Evolutionary conservation across 2,329 filamentous ascomycete genomes (phyloP), one percentile per base, ranked within the genome.

Genomic region (Ceratocystiopsis brevicomis): DNA sequence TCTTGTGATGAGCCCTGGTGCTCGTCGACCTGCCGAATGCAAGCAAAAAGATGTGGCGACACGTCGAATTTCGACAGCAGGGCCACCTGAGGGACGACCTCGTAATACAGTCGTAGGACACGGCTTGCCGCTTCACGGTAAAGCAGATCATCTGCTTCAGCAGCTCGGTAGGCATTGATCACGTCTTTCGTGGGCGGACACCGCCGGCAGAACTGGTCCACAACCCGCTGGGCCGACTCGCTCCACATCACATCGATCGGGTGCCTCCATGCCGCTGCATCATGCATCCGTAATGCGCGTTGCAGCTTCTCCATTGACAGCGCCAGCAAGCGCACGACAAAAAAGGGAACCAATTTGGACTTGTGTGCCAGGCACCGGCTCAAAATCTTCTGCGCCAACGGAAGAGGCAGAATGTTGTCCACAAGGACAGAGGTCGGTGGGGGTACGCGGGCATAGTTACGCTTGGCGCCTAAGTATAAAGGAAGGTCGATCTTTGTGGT

Each of bases 1-100:
- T 68, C 61, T 43, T 65, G 61, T 59, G 39, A 73, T 65, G 40
- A 50, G 37, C 37, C 69, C 3, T 65, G 59, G 15, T 67, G 62
- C 14, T 68, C 59, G 38, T 80, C 73, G 11, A 84, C 59, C 32
- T 68, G 67, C 44, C 71, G 66, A 39, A 96, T 63, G 1, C 78
- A 71, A 46, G 76, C 72, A 9, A 79, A 76, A 15, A 98, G 67
- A 17, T 81, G 69, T 1, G 80, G 64, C 0, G 88, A 90, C 4
- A 93, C 79, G 54, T 96, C 90, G 53, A 95, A 90, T 50, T 81
- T 90, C 51, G 86, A 81, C 49, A 80, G 78, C 14, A 92, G 66
- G 1, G 86, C 85, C 19, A 83, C 66, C 47, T 83, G 77, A 2
- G 90, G 87, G 10, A 85, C 69, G 3, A 82, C 68, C 55, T 87